Base-by-base conservation (phyloP, 2,329 filamentous ascomycete species). In the Monilinia fructicola region DNA sequence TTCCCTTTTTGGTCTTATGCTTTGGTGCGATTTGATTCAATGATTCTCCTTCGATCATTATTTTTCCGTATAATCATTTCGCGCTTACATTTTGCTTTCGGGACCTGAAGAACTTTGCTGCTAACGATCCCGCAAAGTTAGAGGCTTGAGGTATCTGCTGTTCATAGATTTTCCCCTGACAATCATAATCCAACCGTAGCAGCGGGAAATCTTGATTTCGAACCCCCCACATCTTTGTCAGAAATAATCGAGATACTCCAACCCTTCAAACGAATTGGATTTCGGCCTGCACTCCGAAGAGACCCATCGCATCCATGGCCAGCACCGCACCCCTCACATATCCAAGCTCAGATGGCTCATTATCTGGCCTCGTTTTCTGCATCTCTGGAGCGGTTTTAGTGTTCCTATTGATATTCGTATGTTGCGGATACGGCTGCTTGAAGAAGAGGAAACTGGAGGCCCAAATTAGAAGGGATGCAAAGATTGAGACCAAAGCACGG, bases 381-480 rank as follows among this genome's bases (percentile, higher is more conserved):
- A 3, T 60, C n/a, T 35, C 58, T 6, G 58, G 58, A 1, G 28
- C 44, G 2, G 44, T 60, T 0, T 26, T 60, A 5, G 58, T 60
- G 12, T 23, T 60, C 9, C 26, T 60, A 38, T 35, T 60, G 4
- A 38, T 60, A 18, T 60, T 60, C 28, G 28, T 60, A 35, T 60
- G n/a, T 10, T 60, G 58, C 4, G 58, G 58, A 60, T 60, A 60
- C 14, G 58, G 58, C 1, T 60, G 58, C n/a, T 21, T 60, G 21
- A 60, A 60, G 12, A 50, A 60, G 44, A 50, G 44, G 4, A 60
- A 60, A 38, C 12, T 38, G 10, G 28, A 60, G n/a, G 56, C 28
- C 18, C 56, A 60, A 2, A 60, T 60, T 0, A 38, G 2, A 21
- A 60, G n/a, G 7, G 58, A 60, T 26, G 58, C 46, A 1, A 60